Evolutionary conservation across 1,284 basidiomycete species (phyloP), one percentile per base, ranked within the genome.

Genomic region (Pseudozyma flocculosa): DNA sequence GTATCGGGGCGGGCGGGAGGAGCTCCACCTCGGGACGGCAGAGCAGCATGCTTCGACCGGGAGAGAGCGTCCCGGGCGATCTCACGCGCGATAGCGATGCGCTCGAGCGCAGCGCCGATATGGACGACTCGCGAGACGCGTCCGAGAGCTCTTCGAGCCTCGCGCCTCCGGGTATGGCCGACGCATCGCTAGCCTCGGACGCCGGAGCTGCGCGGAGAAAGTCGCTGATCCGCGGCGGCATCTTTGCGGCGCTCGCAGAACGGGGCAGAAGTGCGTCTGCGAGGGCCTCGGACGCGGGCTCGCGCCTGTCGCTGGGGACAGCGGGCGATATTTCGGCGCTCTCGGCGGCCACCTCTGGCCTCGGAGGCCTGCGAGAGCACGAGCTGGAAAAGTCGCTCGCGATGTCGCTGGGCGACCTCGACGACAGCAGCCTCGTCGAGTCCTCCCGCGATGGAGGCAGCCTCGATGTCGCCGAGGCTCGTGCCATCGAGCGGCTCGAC

Each of bases 221-320:
- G 10, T 61, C 58, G 7, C 24, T 61, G 1, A 54, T 57, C 1
- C 43, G 58, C 22, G 62, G 57, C 19, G 62, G 62, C 21, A 65
- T 65, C 43, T 65, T 65, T 43, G 62, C 62, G 2, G 51, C 50
- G 3, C 60, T 65, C 41, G 62, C 62, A 0, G 62, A 65, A 4
- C 43, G 45, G 9, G 48, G 48, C 9, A 56, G 21, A 48, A 49
- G 7, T 54, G 57, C 26, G 30, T 61, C 14, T 57, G 57, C 23
- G 52, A 50, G 0, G 54, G 62, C 17, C 7, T 37, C 36, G 14
- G 36, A 37, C 36, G 18, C 18, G 14, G 36, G 7, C 4, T 65
- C 62, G n/a, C 54, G 62, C 13, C 57, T 61, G 3, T 61, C 57
- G 3, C 60, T 65, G 23, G 57, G 57, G 7, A 7, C 11, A 11